These are phyloP conservation scores for Penicillium sp. DNA, from an alignment of 2,329 filamentous ascomycete genomes.

Conservation along the genomic window DNA sequence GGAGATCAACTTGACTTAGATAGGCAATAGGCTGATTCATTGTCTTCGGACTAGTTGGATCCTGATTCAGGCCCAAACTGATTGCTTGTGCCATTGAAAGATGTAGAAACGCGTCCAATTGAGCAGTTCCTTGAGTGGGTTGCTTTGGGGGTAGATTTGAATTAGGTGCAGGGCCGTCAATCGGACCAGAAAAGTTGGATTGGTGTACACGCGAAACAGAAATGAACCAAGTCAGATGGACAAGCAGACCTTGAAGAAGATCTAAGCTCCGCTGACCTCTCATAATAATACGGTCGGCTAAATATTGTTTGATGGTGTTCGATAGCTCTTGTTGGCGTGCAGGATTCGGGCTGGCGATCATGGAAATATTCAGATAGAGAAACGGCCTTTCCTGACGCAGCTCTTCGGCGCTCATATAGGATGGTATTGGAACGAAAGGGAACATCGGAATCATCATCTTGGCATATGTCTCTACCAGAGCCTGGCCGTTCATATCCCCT, in stretches of 20 bases:
- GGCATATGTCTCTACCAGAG: constrained; percentile 22
- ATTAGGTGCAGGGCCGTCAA: neutral
- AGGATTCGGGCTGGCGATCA: constrained; percentile 27
- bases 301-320: constrained; percentile 35
- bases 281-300: constrained; percentile 52
- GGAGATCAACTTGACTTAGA: constrained; percentile 12
- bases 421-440: constrained; percentile 35
- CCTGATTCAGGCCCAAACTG: constrained; percentile 54
- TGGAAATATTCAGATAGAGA: constrained; percentile 29
- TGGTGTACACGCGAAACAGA: constrained; percentile 11
- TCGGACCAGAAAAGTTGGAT: neutral
- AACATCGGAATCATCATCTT: constrained; percentile 32
- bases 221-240: constrained; percentile 55
- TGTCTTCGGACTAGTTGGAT: constrained; percentile 14
- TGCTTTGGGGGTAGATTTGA: neutral
- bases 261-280: constrained; percentile 52
- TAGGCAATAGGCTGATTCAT: constrained; percentile 21
- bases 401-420: constrained; percentile 23
- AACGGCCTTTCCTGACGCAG: constrained; percentile 33
- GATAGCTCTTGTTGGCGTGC: constrained; percentile 25
- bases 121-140: constrained; percentile 28
- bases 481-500: constrained; percentile 20
- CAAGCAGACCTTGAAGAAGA: constrained; percentile 55
- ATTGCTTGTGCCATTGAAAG: constrained; percentile 56
- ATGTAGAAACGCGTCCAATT: constrained; percentile 59